Percentiles rank a stretch among this genome's conserved stretches.
phyloP scores from a whole-genome alignment of 805 yeast genomes.

The Yamadazyma scolyti region DNA sequence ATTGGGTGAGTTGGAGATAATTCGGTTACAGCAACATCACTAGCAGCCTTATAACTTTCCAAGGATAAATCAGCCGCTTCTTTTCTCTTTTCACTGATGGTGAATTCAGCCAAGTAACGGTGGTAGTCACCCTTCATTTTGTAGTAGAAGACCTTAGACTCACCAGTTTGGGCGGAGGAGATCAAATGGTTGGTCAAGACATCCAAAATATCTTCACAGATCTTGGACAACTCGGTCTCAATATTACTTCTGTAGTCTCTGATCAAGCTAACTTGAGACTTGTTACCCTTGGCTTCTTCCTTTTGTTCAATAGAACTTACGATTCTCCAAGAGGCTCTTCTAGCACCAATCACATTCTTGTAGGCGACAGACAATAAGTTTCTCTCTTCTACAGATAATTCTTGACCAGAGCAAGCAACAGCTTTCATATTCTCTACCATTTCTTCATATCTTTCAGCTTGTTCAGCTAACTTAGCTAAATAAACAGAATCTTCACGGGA shows the following conservation, averaged over 20 bases:
- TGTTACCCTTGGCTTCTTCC: conserved; percentile 95
- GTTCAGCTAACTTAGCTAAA: conserved; percentile 97
- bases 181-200: conserved; percentile 88
- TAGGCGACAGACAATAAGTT: conserved; percentile 95
- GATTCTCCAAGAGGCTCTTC: conserved; percentile 99
- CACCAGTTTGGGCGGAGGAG: conserved; percentile 93
- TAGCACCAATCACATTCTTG: conserved; percentile 97
- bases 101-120: conserved; percentile 97
- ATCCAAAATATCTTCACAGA: conserved; percentile 88
- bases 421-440: conserved; percentile 98
- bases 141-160: conserved; percentile 96
- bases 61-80: conserved; percentile 88
- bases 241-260: conserved; percentile 94
- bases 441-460: conserved; percentile 99
- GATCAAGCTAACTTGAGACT: conserved; percentile 82
- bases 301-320: conserved; percentile 97
- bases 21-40: conserved; percentile 95
- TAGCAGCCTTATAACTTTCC: conserved; percentile 92
- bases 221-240: conserved; percentile 86
- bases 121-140: conserved; percentile 99
- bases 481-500: conserved; percentile 98
- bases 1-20: conserved; percentile 98
- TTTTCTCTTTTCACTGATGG: conserved; percentile 86
- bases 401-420: conserved; percentile 94
- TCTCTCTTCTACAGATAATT: conserved; percentile 95